Percentiles rank a stretch among this genome's conserved stretches.
phyloP scores from a whole-genome alignment of 176 grass and related monocot genomes.

The Paspalum notatum region DNA sequence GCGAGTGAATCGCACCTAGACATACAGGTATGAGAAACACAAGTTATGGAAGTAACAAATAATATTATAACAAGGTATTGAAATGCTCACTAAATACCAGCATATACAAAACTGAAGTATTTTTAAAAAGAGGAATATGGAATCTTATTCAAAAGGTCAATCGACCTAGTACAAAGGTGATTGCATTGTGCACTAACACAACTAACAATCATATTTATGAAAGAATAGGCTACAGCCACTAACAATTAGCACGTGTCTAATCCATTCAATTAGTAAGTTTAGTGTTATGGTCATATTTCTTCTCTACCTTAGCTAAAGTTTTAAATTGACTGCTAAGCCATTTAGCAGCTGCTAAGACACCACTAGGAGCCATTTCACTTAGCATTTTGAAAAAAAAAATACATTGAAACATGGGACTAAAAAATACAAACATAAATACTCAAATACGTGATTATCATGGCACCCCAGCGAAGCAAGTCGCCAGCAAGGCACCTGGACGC shows the following conservation, averaged over 20 bases:
- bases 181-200: neutral
- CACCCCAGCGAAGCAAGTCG: no score
- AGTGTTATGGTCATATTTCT: neutral
- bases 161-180: neutral
- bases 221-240: neutral
- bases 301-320: neutral
- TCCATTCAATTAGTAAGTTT: neutral
- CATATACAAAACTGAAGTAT: neutral
- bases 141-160: neutral
- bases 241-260: neutral
- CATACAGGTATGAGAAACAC: neutral
- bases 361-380: no score
- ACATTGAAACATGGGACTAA: no score
- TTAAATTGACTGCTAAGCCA: no score
- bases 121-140: neutral
- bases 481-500: no score
- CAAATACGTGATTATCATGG: no score
- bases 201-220: neutral
- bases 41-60: neutral
- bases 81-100: neutral
- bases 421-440: no score
- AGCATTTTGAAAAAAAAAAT: no score
- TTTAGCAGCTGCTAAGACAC: no score
- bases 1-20: constrained; percentile 76
- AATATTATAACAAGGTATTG: neutral